These are phyloP conservation scores for Ceratobasidium sp. DNA, from an alignment of 1,284 basidiomycete genomes.

Conservation along the genomic window DNA sequence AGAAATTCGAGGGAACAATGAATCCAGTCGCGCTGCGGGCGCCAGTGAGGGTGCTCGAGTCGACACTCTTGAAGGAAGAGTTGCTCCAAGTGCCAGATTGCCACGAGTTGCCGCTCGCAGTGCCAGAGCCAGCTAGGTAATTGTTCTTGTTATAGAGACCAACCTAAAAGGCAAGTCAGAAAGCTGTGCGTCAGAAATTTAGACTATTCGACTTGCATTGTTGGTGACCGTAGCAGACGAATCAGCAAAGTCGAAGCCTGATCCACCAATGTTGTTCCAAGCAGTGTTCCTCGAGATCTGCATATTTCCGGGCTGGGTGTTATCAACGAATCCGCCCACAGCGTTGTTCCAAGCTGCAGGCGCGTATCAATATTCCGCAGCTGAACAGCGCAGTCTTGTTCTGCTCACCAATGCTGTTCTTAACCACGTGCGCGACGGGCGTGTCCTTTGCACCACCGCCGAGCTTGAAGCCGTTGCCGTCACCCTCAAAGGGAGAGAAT, in stretches of 20 bases:
- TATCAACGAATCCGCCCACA: slow-evolving; percentile 43
- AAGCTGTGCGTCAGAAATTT: not conserved
- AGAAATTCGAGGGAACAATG: slow-evolving; percentile 34
- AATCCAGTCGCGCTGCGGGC: slow-evolving; percentile 35
- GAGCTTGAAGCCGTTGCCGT: slow-evolving; percentile 41
- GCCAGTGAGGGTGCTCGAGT: slow-evolving; percentile 36
- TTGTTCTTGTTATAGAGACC: slow-evolving; percentile 38
- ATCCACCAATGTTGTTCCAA: slow-evolving; percentile 41
- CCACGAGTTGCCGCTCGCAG: slow-evolving; percentile 43
- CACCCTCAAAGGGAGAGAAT: slow-evolving; percentile 39
- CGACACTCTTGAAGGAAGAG: slow-evolving; percentile 40
- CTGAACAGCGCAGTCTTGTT: not conserved
- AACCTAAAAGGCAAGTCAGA: slow-evolving; percentile 17
- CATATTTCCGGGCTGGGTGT: slow-evolving; percentile 42
- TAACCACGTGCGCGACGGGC: slow-evolving; percentile 40
- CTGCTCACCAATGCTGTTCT: slow-evolving; percentile 41
- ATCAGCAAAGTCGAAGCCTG: slow-evolving; percentile 41
- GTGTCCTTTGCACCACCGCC: slow-evolving; percentile 38
- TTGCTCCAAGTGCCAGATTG: slow-evolving; percentile 41
- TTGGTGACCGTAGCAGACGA: slow-evolving; percentile 37
- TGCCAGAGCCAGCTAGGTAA: slow-evolving; percentile 7
- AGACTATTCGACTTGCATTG: slow-evolving; percentile 3
- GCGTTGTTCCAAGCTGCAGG: slow-evolving; percentile 18
- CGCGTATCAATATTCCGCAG: not conserved
- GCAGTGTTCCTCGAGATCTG: slow-evolving; percentile 41